Evolutionary conservation across 2,329 filamentous ascomycete genomes (phyloP).

Genomic region (Penicillium sp.): DNA sequence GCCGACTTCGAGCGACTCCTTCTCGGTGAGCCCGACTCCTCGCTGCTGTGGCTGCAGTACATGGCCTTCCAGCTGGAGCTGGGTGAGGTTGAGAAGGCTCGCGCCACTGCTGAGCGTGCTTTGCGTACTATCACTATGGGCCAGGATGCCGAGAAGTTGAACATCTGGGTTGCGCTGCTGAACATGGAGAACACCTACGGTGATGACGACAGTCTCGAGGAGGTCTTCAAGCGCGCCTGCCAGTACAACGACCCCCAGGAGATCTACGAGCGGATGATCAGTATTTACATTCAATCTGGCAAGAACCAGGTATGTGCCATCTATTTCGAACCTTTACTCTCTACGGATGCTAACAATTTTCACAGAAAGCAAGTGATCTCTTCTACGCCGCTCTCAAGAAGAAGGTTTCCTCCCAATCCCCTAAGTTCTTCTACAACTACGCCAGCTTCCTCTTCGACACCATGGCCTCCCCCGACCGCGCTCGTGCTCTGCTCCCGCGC

Average conservation of each 20-base stretch:
- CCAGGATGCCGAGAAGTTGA: constrained; percentile 88
- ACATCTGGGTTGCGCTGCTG: constrained; percentile 90
- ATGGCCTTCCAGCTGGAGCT: constrained; percentile 98
- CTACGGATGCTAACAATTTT: constrained; percentile 23
- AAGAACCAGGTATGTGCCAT: constrained; percentile 70
- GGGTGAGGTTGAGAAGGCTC: constrained; percentile 81
- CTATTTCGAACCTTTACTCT: neutral
- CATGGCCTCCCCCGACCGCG: constrained; percentile 66
- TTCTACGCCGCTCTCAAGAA: constrained; percentile 88
- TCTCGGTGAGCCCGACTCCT: constrained; percentile 89
- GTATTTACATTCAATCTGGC: constrained; percentile 89
- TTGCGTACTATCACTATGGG: constrained; percentile 86
- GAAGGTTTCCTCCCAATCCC: constrained; percentile 72
- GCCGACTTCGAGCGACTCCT: constrained; percentile 93
- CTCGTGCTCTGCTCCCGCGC: constrained; percentile 73
- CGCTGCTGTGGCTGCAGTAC: constrained; percentile 89
- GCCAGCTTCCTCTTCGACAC: constrained; percentile 86
- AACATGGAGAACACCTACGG: constrained; percentile 93
- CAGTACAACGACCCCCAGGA: constrained; percentile 91
- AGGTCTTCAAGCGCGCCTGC: constrained; percentile 86
- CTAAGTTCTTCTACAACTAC: constrained; percentile 89
- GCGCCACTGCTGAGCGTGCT: constrained; percentile 85
- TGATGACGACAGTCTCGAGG: constrained; percentile 75
- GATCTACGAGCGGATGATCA: constrained; percentile 83
- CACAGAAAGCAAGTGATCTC: constrained; percentile 78